Conservation (phyloP, 129 eudicot species). For the Helianthus annuus region DNA sequence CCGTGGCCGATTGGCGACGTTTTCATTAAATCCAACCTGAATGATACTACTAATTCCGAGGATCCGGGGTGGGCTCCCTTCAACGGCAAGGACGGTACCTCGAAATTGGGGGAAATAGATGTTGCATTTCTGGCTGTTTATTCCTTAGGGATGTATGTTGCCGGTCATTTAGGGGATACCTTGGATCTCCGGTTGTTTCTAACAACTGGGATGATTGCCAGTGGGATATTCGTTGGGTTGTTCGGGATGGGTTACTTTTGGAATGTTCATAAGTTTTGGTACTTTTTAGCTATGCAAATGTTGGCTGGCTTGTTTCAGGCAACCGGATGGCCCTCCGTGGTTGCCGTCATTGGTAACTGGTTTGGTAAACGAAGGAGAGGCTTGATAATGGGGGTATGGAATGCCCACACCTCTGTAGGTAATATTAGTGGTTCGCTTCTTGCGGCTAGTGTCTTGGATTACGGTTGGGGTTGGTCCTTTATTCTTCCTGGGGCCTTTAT, state of each 20-base stretch:
- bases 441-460: constrained; percentile 85
- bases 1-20: constrained; percentile 74
- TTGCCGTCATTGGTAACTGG: constrained; percentile 93
- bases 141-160: constrained; percentile 86
- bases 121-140: constrained; percentile 83
- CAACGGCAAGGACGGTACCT: constrained; percentile 62
- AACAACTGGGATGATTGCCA: constrained; percentile 81
- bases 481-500: constrained; percentile 76
- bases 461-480: constrained; percentile 98
- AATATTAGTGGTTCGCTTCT: constrained; percentile 82
- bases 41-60: background rate
- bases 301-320: constrained; percentile 93
- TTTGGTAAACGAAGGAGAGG: constrained; percentile 90
- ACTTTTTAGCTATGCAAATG: constrained; percentile 77
- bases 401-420: constrained; percentile 92
- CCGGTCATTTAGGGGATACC: constrained; percentile 85
- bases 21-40: constrained; percentile 32
- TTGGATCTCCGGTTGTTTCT: constrained; percentile 76
- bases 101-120: constrained; percentile 78
- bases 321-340: constrained; percentile 98
- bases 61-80: constrained; percentile 77
- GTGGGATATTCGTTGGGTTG: constrained; percentile 79
- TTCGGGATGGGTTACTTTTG: constrained; percentile 86
- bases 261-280: constrained; percentile 74
- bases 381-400: constrained; percentile 95